Evolutionary conservation across 2,329 filamentous ascomycete species (phyloP).

Genomic region (Orbilia quercus): DNA sequence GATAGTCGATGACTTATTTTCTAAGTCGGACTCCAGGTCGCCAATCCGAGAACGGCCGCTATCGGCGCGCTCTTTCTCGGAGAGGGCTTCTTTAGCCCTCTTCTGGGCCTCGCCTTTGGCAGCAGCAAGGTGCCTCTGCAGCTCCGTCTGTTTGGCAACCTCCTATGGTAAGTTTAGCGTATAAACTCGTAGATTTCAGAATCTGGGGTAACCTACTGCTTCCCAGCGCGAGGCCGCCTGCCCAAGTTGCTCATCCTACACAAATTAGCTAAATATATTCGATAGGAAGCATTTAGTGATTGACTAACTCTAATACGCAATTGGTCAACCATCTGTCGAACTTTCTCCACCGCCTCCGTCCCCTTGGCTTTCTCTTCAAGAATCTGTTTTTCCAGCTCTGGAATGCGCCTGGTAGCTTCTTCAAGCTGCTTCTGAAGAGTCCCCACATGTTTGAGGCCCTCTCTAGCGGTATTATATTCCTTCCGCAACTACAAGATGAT

Average conservation of each 20-base stretch:
- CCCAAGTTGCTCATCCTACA: constrained; percentile 31
- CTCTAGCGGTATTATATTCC: not conserved
- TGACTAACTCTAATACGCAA: constrained; percentile 20
- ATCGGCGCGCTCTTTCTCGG: constrained; percentile 5
- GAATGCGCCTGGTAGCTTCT: not conserved
- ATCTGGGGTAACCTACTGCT: constrained; percentile 32
- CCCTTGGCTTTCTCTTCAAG: constrained; percentile 6
- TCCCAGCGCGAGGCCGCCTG: constrained; percentile 20
- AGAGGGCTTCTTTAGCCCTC: constrained; percentile 12
- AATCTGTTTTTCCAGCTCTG: constrained; percentile 1
- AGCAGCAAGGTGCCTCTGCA: constrained; percentile 8
- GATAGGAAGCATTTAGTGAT: not conserved
- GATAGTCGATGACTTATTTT: not conserved
- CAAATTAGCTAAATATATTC: not conserved
- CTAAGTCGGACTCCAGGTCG: constrained; percentile 13
- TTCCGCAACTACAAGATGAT: constrained; percentile 13
- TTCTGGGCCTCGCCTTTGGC: constrained; percentile 27
- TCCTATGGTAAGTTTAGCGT: constrained; percentile 7
- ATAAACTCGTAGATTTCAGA: too few relatives aligned
- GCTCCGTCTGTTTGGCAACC: constrained; percentile 8
- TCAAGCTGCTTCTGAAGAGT: not conserved
- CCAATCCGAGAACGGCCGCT: not conserved
- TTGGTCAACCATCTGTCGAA: constrained; percentile 4
- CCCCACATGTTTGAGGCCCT: not conserved
- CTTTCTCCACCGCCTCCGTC: not conserved